These are phyloP conservation scores for Phalaenopsis hybrid DNA, from an alignment of 116 monocot species.

Conservation along the genomic window DNA sequence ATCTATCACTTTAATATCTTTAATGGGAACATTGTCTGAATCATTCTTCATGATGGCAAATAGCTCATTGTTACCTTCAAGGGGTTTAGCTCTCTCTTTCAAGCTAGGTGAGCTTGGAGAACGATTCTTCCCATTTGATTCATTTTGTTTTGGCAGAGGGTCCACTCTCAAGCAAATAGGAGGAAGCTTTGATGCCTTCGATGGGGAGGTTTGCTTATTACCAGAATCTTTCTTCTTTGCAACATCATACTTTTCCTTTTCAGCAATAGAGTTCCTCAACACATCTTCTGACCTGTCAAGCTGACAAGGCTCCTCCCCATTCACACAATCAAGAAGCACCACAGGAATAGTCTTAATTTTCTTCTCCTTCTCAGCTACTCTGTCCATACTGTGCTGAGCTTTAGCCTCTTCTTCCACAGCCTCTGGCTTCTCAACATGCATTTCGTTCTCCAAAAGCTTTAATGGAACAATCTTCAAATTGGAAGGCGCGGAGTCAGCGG, in stretches of 20 bases:
- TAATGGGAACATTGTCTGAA: not conserved
- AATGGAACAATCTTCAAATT: constrained; percentile 50
- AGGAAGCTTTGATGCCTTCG: constrained; percentile 36
- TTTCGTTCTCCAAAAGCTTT: constrained; percentile 29
- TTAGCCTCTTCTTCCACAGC: constrained; percentile 5
- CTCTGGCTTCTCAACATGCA: constrained; percentile 15
- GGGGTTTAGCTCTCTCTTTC: constrained; percentile 11
- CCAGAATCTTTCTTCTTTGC: constrained; percentile 9
- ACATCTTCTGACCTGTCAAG: not conserved
- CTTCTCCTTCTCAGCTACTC: too few relatives aligned
- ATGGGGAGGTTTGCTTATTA: constrained; percentile 11
- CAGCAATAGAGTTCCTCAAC: constrained; percentile 3
- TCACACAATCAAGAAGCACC: constrained; percentile 16
- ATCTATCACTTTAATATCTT: constrained; percentile 9
- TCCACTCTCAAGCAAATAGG: constrained; percentile 69
- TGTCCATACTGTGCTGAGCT: not conserved
- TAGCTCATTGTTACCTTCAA: not conserved
- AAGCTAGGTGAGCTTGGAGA: constrained; percentile 17
- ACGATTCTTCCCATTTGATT: constrained; percentile 30
- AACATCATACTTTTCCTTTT: constrained; percentile 8
- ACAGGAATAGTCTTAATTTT: constrained; percentile 37
- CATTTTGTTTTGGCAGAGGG: constrained; percentile 43
- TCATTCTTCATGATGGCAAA: constrained; percentile 13
- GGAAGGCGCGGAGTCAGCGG: constrained; percentile 21
- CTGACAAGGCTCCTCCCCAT: constrained; percentile 6